phyloP scores from a whole-genome alignment of 2,329 filamentous ascomycete genomes.

The Pyrenophora seminiperda region DNA sequence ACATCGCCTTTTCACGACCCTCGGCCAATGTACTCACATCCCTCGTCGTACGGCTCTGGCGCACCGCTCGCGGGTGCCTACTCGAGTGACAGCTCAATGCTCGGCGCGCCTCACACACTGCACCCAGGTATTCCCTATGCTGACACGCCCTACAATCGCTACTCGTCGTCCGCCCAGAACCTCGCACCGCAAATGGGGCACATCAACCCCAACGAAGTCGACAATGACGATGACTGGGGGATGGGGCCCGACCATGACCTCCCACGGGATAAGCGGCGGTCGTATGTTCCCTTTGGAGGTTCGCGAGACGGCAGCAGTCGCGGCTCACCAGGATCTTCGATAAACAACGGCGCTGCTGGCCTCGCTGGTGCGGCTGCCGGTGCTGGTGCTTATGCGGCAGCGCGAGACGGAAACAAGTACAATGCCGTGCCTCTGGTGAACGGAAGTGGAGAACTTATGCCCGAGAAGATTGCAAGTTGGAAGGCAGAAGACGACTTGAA shows the following conservation, averaged over 20 bases:
- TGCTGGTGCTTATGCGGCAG: conserved; percentile 22
- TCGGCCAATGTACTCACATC: conserved; percentile 32
- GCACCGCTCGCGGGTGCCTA: conserved; percentile 41
- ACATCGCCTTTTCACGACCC: conserved; percentile 36
- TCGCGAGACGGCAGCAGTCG: conserved; percentile 48
- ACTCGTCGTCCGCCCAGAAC: conserved; percentile 49
- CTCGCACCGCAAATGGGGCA: conserved; percentile 47
- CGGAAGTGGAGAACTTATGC: conserved; percentile 32
- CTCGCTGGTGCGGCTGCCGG: conserved; percentile 47
- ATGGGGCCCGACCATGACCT: conserved; percentile 58
- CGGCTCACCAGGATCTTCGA: conserved; percentile 50
- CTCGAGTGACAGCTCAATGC: conserved; percentile 51
- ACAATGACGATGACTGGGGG: conserved; percentile 87
- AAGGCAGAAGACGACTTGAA: conserved; percentile 53
- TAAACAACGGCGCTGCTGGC: conserved; percentile 46
- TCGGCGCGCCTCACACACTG: conserved; percentile 53
- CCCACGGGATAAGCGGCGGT: conserved; percentile 57
- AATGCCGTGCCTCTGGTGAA: conserved; percentile 56
- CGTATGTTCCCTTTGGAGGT: conserved; percentile 63
- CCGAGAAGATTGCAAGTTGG: conserved; percentile 68
- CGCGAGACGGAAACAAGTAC: conserved; percentile 57
- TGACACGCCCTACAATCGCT: conserved; percentile 71
- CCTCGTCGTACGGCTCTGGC: conserved; percentile 26
- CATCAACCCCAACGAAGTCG: conserved; percentile 79
- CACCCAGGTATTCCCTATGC: conserved; percentile 53